phyloP scores from a whole-genome alignment of 768 basidiomycete species.

The Nidularia sp. region DNA sequence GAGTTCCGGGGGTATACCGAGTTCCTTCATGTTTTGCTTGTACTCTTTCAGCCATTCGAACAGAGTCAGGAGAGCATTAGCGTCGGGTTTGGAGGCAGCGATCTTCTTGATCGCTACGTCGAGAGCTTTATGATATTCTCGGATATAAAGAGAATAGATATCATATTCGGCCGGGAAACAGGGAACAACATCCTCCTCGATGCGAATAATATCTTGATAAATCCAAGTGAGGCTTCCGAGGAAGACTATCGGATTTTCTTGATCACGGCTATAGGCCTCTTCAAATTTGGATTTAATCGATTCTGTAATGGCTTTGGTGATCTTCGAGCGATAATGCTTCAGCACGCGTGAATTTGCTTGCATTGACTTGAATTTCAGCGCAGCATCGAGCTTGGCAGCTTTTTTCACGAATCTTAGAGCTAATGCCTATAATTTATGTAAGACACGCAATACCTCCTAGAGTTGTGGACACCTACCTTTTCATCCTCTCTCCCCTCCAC shows the following conservation, averaged over 20 bases:
- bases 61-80: conserved; percentile 80
- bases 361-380: conserved; percentile 90
- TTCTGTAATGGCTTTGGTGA: conserved; percentile 74
- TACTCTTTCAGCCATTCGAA: conserved; percentile 97
- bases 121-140: conserved; percentile 86
- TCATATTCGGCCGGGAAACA: conserved; percentile 94
- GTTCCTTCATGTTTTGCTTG: conserved; percentile 91
- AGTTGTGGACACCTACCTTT: conserved; percentile 51
- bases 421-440: conserved; percentile 57
- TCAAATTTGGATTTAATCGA: conserved; percentile 74
- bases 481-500: conserved; percentile 92
- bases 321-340: conserved; percentile 93
- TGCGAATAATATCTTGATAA: conserved; percentile 91
- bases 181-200: conserved; percentile 84
- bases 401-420: conserved; percentile 94
- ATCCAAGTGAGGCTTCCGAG: conserved; percentile 82
- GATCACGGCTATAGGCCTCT: conserved; percentile 55
- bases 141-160: conserved; percentile 77
- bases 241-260: conserved; percentile 67
- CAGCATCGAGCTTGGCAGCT: conserved; percentile 87
- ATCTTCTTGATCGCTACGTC: conserved; percentile 70
- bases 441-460: conserved; percentile 1
- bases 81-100: conserved; percentile 73
- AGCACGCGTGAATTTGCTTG: conserved; percentile 89
- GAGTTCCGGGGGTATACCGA: conserved; percentile 75